phyloP scores from a whole-genome alignment of 2,329 filamentous ascomycete genomes.

The Diplodia mutila region DNA sequence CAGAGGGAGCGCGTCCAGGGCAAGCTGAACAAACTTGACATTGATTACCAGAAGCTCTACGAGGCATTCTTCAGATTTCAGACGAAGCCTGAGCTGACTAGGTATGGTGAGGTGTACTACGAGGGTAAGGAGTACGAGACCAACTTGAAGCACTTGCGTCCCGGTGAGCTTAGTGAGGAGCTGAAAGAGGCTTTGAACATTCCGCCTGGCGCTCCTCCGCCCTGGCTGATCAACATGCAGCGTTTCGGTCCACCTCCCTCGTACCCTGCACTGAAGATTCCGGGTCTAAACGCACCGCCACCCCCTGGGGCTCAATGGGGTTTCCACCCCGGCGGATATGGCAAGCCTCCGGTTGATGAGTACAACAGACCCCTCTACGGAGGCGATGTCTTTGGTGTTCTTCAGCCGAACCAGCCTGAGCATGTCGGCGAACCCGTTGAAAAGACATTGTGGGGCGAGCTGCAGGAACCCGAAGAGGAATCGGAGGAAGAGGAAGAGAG shows the following conservation, averaged over 20 bases:
- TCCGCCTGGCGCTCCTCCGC: conserved; percentile 87
- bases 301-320: conserved; percentile 91
- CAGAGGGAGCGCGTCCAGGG: conserved; percentile 91
- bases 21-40: conserved; percentile 96
- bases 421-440: conserved; percentile 77
- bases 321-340: conserved; percentile 92
- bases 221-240: conserved; percentile 97
- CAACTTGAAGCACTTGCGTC: conserved; percentile 85
- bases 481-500: conserved; percentile 63
- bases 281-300: conserved; percentile 90
- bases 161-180: conserved; percentile 86
- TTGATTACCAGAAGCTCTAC: conserved; percentile 97
- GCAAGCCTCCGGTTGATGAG: conserved; percentile 93
- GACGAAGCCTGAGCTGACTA: conserved; percentile 89
- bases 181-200: conserved; percentile 93
- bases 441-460: conserved; percentile 86
- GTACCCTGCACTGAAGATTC: conserved; percentile 93
- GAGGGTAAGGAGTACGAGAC: conserved; percentile 99
- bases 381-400: conserved; percentile 89
- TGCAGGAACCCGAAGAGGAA: conserved; percentile 69
- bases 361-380: conserved; percentile 89
- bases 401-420: conserved; percentile 63
- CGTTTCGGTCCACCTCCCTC: conserved; percentile 90
- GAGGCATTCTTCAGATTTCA: conserved; percentile 98
- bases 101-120: conserved; percentile 99